These are phyloP conservation scores for Termitomyces sp. DNA, from an alignment of 768 basidiomycete genomes.

Conservation along the genomic window DNA sequence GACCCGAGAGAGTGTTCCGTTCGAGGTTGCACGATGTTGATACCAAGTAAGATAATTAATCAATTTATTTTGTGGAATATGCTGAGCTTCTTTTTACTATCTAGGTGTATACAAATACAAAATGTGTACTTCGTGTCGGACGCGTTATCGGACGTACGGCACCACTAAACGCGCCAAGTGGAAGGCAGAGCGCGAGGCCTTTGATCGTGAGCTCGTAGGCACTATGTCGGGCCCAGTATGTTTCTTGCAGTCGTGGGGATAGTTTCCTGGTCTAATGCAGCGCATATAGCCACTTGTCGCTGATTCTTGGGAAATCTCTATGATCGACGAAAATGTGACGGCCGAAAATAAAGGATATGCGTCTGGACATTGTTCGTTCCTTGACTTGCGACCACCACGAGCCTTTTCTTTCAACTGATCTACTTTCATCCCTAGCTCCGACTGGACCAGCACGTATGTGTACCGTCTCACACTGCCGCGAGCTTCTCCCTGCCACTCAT, in stretches of 20 bases:
- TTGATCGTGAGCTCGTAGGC: conserved; percentile 37
- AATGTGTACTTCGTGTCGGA: conserved; percentile 45
- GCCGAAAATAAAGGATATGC: neutral
- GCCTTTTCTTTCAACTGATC: neutral
- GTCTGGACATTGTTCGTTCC: neutral
- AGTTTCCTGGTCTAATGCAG: neutral
- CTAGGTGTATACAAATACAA: conserved; percentile 31
- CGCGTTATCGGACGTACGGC: conserved; percentile 48
- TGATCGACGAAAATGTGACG: conserved; percentile 18
- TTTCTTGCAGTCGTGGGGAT: neutral
- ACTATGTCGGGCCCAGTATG: neutral
- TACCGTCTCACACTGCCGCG: conserved; percentile 55
- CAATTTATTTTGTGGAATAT: neutral
- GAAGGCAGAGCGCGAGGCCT: conserved; percentile 42
- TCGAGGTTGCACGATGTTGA: conserved; percentile 48
- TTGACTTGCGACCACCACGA: neutral
- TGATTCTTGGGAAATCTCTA: conserved; percentile 27
- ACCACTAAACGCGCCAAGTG: conserved; percentile 53
- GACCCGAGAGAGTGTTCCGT: conserved; percentile 36
- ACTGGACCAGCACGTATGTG: conserved; percentile 43
- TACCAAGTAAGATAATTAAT: conserved; percentile 29
- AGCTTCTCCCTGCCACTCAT: conserved; percentile 43
- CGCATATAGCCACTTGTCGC: conserved; percentile 25
- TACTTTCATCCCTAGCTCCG: conserved; percentile 8
- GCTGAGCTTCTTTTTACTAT: neutral